Evolutionary conservation across 441 rosid genomes (phyloP).

Genomic region (Biscutella laevigata): DNA sequence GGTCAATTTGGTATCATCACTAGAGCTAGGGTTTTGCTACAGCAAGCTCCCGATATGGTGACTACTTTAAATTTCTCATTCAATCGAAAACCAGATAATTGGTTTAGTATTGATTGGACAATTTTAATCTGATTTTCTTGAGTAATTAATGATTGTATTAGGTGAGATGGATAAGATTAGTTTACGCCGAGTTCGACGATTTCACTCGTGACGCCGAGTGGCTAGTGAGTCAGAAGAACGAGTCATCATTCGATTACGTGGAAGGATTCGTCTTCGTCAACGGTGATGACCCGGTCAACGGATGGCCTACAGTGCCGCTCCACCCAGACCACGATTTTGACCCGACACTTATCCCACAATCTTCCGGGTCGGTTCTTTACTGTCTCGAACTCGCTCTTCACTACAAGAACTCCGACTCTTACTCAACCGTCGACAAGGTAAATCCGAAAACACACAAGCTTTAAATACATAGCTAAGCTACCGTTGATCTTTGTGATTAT

Average conservation of each 20-base stretch:
- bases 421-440: conserved; percentile 56
- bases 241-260: conserved; percentile 63
- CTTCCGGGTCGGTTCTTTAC: conserved; percentile 68
- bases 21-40: conserved; percentile 60
- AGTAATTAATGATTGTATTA: conserved; percentile 23
- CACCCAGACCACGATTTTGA: conserved; percentile 35
- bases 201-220: conserved; percentile 67
- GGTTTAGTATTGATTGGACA: neutral
- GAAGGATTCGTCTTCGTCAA: conserved; percentile 86
- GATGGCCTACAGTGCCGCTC: conserved; percentile 71
- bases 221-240: conserved; percentile 49
- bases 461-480: neutral
- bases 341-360: conserved; percentile 33
- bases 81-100: conserved; percentile 16
- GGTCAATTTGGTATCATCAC: conserved; percentile 91
- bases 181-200: conserved; percentile 61
- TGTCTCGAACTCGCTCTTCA: conserved; percentile 78
- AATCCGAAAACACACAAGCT: neutral
- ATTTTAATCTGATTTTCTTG: too few species aligned
- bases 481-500: conserved; percentile 4
- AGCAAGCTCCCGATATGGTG: conserved; percentile 77
- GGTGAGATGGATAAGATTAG: conserved; percentile 91
- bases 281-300: conserved; percentile 69
- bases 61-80: neutral
- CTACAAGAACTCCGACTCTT: conserved; percentile 32